Percentiles rank a stretch among this genome's conserved stretches.
Evolutionary conservation across 495 filamentous ascomycete genomes (phyloP).

Genomic region (Lasiosphaeriaceae sp.): DNA sequence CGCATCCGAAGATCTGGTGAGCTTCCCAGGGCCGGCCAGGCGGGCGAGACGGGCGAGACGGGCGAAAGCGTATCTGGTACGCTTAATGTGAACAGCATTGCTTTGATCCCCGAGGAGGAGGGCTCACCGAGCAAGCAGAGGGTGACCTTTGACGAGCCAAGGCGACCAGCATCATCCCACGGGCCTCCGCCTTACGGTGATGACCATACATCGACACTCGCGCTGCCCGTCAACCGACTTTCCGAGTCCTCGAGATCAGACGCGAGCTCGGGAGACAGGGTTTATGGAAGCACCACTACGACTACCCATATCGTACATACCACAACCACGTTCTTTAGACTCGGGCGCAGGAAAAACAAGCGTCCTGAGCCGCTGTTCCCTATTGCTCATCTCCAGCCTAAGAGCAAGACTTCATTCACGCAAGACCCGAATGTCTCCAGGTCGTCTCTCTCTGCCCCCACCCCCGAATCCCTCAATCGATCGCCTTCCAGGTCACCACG

Average conservation of each 20-base stretch:
- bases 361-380: constrained; percentile 78
- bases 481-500: constrained; percentile 16
- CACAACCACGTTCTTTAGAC: constrained; percentile 71
- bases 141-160: constrained; percentile 66
- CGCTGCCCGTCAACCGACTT: constrained; percentile 64
- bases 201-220: constrained; percentile 62
- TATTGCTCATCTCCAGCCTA: constrained; percentile 68
- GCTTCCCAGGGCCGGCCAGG: constrained; percentile 33
- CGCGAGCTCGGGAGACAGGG: constrained; percentile 73
- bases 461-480: constrained; percentile 13
- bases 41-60: constrained; percentile 20
- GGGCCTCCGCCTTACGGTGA: constrained; percentile 60
- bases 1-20: constrained; percentile 44
- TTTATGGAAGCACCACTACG: constrained; percentile 59
- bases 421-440: constrained; percentile 28
- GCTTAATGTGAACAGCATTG: constrained; percentile 36
- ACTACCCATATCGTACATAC: constrained; percentile 58
- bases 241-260: constrained; percentile 94
- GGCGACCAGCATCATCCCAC: constrained; percentile 51
- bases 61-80: constrained; percentile 21
- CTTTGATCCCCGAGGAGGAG: constrained; percentile 32
- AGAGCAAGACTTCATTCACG: constrained; percentile 46
- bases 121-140: constrained; percentile 39
- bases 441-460: constrained; percentile 26
- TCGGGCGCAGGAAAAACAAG: constrained; percentile 72